Conservation (phyloP, 345 rosid genomes). For the Sisymbrium irio region DNA sequence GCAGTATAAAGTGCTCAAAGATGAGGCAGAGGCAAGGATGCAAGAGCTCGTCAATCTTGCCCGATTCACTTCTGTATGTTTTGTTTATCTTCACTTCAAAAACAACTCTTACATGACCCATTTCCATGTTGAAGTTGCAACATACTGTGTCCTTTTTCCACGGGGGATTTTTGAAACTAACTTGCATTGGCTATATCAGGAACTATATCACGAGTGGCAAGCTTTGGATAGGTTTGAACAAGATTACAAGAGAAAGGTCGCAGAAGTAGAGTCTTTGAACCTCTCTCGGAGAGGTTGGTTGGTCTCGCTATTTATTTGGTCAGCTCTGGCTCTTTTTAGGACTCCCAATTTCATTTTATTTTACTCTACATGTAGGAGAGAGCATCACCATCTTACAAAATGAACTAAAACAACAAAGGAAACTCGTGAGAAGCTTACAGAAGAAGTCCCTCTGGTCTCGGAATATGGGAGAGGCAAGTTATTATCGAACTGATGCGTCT, state of each 20-base stretch:
- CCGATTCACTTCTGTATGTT: slow-evolving; percentile 79
- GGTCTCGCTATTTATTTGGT: slow-evolving; percentile 9
- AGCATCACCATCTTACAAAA: slow-evolving; percentile 51
- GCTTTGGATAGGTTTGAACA: slow-evolving; percentile 67
- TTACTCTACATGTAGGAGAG: slow-evolving; percentile 54
- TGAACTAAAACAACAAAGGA: slow-evolving; percentile 73
- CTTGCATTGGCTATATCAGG: slow-evolving; percentile 41
- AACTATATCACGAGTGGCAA: slow-evolving; percentile 67
- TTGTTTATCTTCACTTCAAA: background rate
- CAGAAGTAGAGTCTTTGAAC: slow-evolving; percentile 53
- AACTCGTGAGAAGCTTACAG: slow-evolving; percentile 65
- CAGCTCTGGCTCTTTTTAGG: background rate
- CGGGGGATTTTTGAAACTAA: background rate
- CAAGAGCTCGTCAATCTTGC: slow-evolving; percentile 68
- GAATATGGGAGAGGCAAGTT: slow-evolving; percentile 71
- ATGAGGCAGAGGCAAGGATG: slow-evolving; percentile 65
- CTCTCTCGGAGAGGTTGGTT: slow-evolving; percentile 67
- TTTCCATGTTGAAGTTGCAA: slow-evolving; percentile 5
- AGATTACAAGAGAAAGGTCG: slow-evolving; percentile 50
- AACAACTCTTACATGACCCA: background rate
- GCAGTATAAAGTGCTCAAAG: slow-evolving; percentile 37
- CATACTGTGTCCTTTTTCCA: background rate
- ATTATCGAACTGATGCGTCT: background rate
- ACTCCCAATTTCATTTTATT: background rate
- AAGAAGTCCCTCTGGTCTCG: slow-evolving; percentile 93